Percentiles rank a stretch among this genome's conserved stretches.
Evolutionary conservation across 768 basidiomycete species (phyloP).

Genomic region (Lactifluus echinatus): DNA sequence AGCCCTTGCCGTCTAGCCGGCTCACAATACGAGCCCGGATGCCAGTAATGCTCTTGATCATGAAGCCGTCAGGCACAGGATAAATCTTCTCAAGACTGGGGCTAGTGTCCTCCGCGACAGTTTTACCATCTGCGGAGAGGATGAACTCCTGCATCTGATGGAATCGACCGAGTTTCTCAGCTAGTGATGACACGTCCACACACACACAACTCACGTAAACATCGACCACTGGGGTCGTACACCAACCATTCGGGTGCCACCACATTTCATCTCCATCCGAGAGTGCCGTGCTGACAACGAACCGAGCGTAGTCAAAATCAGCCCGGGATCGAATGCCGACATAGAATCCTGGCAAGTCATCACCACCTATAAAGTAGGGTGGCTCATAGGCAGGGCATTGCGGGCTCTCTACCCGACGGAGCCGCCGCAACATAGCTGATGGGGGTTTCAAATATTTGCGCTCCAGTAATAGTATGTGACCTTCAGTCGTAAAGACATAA

Average conservation of each 20-base stretch:
- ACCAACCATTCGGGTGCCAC: slow-evolving; percentile 71
- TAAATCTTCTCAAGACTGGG: slow-evolving; percentile 61
- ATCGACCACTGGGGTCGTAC: slow-evolving; percentile 58
- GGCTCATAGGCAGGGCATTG: slow-evolving; percentile 69
- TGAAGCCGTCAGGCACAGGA: slow-evolving; percentile 55
- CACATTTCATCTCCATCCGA: slow-evolving; percentile 41
- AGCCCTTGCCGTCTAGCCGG: slow-evolving; percentile 75
- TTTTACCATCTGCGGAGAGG: slow-evolving; percentile 50
- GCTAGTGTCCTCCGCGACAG: slow-evolving; percentile 56
- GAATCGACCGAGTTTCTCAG: slow-evolving; percentile 1
- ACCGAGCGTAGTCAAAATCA: slow-evolving; percentile 76
- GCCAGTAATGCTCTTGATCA: slow-evolving; percentile 70
- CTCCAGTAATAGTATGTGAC: slow-evolving; percentile 73
- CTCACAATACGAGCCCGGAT: slow-evolving; percentile 71
- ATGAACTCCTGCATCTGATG: slow-evolving; percentile 75
- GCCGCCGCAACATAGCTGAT: slow-evolving; percentile 48
- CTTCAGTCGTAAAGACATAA: slow-evolving; percentile 92
- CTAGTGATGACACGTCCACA: background rate
- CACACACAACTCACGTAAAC: slow-evolving; percentile 47
- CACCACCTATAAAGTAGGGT: slow-evolving; percentile 27
- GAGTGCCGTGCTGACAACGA: slow-evolving; percentile 48
- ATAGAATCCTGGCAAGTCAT: slow-evolving; percentile 39
- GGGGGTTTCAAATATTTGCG: slow-evolving; percentile 43
- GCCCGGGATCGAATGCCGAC: slow-evolving; percentile 62
- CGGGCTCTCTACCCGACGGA: slow-evolving; percentile 54